phyloP scores from a whole-genome alignment of 805 yeast species.

The Zygosaccharomyces pseudorouxii region DNA sequence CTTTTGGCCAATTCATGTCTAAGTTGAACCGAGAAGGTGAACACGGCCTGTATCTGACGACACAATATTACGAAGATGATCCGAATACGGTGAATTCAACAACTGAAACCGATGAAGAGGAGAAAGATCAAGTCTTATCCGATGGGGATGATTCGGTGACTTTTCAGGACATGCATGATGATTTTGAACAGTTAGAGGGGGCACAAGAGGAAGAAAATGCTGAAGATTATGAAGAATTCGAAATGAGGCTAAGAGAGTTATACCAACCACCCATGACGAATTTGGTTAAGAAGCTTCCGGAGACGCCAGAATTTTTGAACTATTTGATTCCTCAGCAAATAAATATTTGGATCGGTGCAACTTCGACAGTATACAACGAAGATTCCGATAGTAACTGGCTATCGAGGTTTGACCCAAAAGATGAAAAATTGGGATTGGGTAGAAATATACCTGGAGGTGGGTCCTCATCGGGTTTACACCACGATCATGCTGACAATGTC shows the following conservation, averaged over 20 bases:
- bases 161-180: conserved; percentile 25
- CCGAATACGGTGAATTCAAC: conserved; percentile 22
- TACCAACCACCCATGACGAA: conserved; percentile 60
- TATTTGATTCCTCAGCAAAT: conserved; percentile 61
- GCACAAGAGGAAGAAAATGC: conserved; percentile 23
- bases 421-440: conserved; percentile 42
- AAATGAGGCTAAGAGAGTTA: conserved; percentile 44
- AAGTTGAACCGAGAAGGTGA: conserved; percentile 40
- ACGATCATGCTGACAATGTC: conserved; percentile 75
- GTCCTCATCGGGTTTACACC: conserved; percentile 70
- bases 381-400: conserved; percentile 15
- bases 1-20: conserved; percentile 45
- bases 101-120: conserved; percentile 23
- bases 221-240: conserved; percentile 34
- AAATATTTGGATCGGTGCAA: conserved; percentile 66
- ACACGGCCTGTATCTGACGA: conserved; percentile 54
- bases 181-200: conserved; percentile 27
- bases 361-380: conserved; percentile 17
- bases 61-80: conserved; percentile 56
- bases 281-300: conserved; percentile 37
- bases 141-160: conserved; percentile 22
- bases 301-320: conserved; percentile 41
- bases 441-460: conserved; percentile 54
- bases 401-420: conserved; percentile 19
- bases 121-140: conserved; percentile 16